Conservation (phyloP, 2,329 filamentous ascomycete species). For the Dactylella cylindrospora region DNA sequence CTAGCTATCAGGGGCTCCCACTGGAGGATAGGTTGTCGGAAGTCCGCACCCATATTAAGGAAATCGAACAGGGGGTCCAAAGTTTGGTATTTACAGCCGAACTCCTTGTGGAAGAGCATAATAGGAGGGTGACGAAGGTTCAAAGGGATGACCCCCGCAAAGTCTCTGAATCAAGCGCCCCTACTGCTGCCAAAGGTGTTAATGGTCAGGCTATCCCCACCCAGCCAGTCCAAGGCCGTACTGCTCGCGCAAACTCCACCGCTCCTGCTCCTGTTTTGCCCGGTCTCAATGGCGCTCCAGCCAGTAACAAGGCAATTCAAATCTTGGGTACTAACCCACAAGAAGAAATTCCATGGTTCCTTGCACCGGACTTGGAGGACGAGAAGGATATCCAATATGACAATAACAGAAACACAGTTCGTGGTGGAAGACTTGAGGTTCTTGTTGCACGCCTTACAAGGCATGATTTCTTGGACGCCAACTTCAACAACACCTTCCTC, state of each 20-base stretch:
- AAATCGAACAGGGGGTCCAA: slow-evolving; percentile 81
- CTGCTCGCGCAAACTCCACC: slow-evolving; percentile 23
- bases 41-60: slow-evolving; percentile 64
- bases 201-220: slow-evolving; percentile 17
- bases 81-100: slow-evolving; percentile 87
- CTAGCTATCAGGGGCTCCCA: slow-evolving; percentile 84
- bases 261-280: slow-evolving; percentile 28
- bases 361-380: slow-evolving; percentile 71
- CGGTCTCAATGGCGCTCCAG: no score
- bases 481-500: slow-evolving; percentile 96
- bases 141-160: slow-evolving; percentile 46
- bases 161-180: slow-evolving; percentile 27
- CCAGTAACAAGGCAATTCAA: slow-evolving; percentile 54
- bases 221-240: slow-evolving; percentile 2
- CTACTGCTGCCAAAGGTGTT: slow-evolving; percentile 1
- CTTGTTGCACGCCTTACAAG: slow-evolving; percentile 93
- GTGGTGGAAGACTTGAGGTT: slow-evolving; percentile 83
- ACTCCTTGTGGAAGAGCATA: slow-evolving; percentile 68
- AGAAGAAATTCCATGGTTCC: slow-evolving; percentile 79
- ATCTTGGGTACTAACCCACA: slow-evolving; percentile 60
- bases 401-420: slow-evolving; percentile 78
- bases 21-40: slow-evolving; percentile 82
- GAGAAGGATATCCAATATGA: slow-evolving; percentile 82
- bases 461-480: slow-evolving; percentile 92
- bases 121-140: slow-evolving; percentile 36